Evolutionary conservation across 345 rosid genomes (phyloP).

Genomic region (Eucalyptus marginata): DNA sequence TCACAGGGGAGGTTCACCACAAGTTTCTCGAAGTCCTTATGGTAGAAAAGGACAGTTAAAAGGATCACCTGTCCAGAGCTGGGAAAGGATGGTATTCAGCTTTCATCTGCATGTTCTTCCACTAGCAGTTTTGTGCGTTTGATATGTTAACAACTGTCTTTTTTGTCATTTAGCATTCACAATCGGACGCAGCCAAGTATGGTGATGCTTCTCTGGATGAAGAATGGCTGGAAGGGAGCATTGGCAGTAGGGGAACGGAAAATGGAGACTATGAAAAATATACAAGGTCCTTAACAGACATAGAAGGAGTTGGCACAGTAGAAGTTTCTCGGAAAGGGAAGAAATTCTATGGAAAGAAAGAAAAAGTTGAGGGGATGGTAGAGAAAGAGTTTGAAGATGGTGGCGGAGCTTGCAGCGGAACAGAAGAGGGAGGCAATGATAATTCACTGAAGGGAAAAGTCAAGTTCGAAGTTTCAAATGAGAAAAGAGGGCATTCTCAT

Average conservation of each 20-base stretch:
- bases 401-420: constrained; percentile 80
- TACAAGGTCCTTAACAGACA: constrained; percentile 28
- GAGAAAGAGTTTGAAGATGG: constrained; percentile 56
- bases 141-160: background rate
- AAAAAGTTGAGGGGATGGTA: constrained; percentile 39
- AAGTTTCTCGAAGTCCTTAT: constrained; percentile 34
- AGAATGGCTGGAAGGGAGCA: constrained; percentile 29
- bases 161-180: constrained; percentile 16
- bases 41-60: constrained; percentile 24
- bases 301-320: constrained; percentile 57
- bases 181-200: constrained; percentile 28
- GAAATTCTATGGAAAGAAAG: constrained; percentile 41
- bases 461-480: constrained; percentile 15
- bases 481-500: constrained; percentile 19
- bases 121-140: background rate
- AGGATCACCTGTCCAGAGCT: constrained; percentile 45
- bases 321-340: constrained; percentile 53
- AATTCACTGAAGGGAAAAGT: constrained; percentile 26
- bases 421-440: constrained; percentile 54
- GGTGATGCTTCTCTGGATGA: constrained; percentile 18
- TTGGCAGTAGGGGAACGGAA: constrained; percentile 19
- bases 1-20: constrained; percentile 53
- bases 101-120: background rate
- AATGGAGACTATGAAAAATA: constrained; percentile 26
- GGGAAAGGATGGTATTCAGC: constrained; percentile 56